Percentiles rank a stretch among this genome's conserved stretches.
These are phyloP conservation scores for Chiua sp. DNA, from an alignment of 1,284 basidiomycete species.

Conservation along the genomic window DNA sequence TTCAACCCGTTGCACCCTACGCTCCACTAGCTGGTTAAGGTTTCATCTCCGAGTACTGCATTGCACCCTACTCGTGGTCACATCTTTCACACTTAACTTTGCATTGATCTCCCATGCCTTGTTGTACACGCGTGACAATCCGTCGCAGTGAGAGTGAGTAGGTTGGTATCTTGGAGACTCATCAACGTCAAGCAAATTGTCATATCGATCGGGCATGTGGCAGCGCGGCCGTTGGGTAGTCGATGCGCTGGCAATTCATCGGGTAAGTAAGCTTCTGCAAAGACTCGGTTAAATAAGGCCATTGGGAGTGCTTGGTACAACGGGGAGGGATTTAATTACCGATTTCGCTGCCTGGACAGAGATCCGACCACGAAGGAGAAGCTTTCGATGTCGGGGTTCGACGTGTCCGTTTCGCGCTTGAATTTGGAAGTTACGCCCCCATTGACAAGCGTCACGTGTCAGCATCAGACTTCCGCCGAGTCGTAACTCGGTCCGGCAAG, in stretches of 20 bases:
- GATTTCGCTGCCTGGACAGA: not conserved
- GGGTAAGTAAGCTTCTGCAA: no score
- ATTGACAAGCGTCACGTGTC: no score
- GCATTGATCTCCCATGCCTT: not conserved
- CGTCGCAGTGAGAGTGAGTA: not conserved
- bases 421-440: not conserved
- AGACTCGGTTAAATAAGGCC: no score
- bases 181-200: not conserved
- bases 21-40: constrained; percentile 5
- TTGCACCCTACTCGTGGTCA: no score
- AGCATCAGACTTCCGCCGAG: no score
- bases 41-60: not conserved
- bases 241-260: no score
- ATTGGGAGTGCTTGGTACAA: not conserved
- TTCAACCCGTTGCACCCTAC: constrained; percentile 19
- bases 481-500: no score
- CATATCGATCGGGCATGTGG: not conserved
- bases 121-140: not conserved
- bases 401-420: not conserved
- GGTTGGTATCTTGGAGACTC: not conserved
- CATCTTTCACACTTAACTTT: no score
- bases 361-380: no score
- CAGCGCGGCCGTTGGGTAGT: not conserved
- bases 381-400: no score
- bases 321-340: not conserved